Evolutionary conservation across 768 basidiomycete species (phyloP), one percentile per base, ranked within the genome.

Genomic region (Pulveroboletus frians): DNA sequence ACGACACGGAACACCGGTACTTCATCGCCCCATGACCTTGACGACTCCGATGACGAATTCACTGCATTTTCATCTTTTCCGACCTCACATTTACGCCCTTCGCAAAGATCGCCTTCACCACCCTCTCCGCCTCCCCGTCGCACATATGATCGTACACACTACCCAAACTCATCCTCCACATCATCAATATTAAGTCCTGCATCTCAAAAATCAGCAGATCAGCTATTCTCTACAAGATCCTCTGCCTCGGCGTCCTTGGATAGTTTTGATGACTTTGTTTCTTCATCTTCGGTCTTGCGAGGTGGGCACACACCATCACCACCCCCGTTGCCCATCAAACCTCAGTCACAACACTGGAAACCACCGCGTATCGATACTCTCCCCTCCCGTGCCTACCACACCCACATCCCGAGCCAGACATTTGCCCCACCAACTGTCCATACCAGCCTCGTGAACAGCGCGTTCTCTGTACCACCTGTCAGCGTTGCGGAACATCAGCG

Each of bases 401-500:
- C 54, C n/a, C 63, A 59, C 49, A 57, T 53, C 46, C 47, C 51
- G 17, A 57, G 46, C 35, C 60, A 54, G 37, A 52, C 53, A 5
- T 47, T 46, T 13, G 21, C 51, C 27, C 50, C 50, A 20, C 56
- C 54, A 39, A 50, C 51, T 11, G 49, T 49, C 39, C 40, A 47
- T 41, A 55, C 53, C 36, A 38, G 49, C 27, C 57, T 63, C 29
- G 47, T 62, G 40, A 26, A 45, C 13, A 36, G 38, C 21, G 35
- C 55, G 20, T 52, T 48, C 9, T 31, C 55, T 30, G 9, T 18
- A 36, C 47, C 45, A 44, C 62, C 47, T 23, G 49, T 74, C 11
- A 71, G 71, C 39, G 63, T 70, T 30, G 71, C 73, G 11, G 75
- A 77, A 47, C 82, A 82, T 53, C 71, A 74, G 49, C 78, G 83